Evolutionary conservation across 306 rosid genomes (phyloP), one percentile per base, ranked within the genome.

Genomic region (Acacia confusa): DNA sequence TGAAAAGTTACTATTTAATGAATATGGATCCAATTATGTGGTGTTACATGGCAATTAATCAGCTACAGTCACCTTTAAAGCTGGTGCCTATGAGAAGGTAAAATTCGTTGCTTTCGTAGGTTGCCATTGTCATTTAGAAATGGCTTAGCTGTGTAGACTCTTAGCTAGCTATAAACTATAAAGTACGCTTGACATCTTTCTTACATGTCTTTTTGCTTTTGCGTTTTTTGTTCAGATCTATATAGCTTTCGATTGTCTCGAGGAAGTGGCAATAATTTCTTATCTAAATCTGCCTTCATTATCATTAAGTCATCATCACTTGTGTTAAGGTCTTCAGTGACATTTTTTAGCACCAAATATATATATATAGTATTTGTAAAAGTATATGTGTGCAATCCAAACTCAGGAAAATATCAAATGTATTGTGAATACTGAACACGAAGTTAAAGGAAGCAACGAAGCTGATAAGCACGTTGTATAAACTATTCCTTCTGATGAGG

Each of bases 231-330:
- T 43, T 22, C 20, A 41, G 11, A 70, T 53, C 61, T 48, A 47
- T 14, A 14, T 7, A 55, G 61, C 47, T 41, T 12, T 80, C 55
- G 85, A 72, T 43, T 68, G 87, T 86, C 87, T 81, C 89, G 87
- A 84, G 89, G 74, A 86, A 77, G 77, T 27, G 36, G 12, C 76
- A 52, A 43, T 69, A 41, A 43, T 79, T 71, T 79, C 28, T 78
- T 40, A 27, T 64, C 64, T 40, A 76, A 36, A 69, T 55, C 41
- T 75, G 66, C 22, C 22, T 61, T 43, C 80, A 79, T 82, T 53
- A 69, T 57, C 36, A 69, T 57, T 52, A 65, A 79, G 67, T 53
- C 68, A 71, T 82, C 40, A 79, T 82, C 68, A 52, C 74, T 71
- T 34, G 48, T 32, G 67, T 57, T 68, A 38, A 67, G 38, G 68